A percentile compares a stretch with the other conserved stretches of the same genome.
Evolutionary conservation across 140 eudicot genomes (phyloP).

Genomic region (Senecio squalidus): DNA sequence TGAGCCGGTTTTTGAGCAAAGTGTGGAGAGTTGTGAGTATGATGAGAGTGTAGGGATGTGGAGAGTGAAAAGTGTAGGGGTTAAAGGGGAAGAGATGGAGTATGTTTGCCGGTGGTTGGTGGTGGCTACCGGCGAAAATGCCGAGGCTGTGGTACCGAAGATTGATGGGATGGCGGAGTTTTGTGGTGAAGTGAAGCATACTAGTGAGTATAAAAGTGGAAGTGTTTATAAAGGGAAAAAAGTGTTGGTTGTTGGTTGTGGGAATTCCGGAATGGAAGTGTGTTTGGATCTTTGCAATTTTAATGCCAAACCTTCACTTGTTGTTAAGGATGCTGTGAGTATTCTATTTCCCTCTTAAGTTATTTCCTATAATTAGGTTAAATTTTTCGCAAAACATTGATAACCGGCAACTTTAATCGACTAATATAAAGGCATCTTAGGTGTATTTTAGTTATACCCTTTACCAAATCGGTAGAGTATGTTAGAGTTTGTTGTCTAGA

Average conservation of each 20-base stretch:
- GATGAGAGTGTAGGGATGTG: slow-evolving; percentile 63
- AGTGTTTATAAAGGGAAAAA: slow-evolving; percentile 57
- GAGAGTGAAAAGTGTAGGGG: slow-evolving; percentile 55
- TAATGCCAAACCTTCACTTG: slow-evolving; percentile 87
- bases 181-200: slow-evolving; percentile 62
- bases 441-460: no score
- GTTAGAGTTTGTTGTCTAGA: no score
- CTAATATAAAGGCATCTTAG: no score
- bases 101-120: slow-evolving; percentile 85
- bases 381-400: no score
- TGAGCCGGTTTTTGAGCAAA: slow-evolving; percentile 52
- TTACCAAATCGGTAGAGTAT: no score
- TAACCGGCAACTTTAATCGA: no score
- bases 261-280: slow-evolving; percentile 99
- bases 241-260: slow-evolving; percentile 97
- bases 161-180: slow-evolving; percentile 71
- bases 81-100: slow-evolving; percentile 42
- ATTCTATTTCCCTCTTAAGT: not conserved
- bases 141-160: slow-evolving; percentile 81
- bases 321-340: slow-evolving; percentile 90
- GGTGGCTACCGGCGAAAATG: slow-evolving; percentile 99
- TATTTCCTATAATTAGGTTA: no score
- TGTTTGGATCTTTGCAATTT: slow-evolving; percentile 95
- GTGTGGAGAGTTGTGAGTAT: slow-evolving; percentile 60
- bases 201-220: slow-evolving; percentile 78